Evolutionary conservation across 1,284 basidiomycete genomes (phyloP).

Genomic region (Entoloma clypeatum): DNA sequence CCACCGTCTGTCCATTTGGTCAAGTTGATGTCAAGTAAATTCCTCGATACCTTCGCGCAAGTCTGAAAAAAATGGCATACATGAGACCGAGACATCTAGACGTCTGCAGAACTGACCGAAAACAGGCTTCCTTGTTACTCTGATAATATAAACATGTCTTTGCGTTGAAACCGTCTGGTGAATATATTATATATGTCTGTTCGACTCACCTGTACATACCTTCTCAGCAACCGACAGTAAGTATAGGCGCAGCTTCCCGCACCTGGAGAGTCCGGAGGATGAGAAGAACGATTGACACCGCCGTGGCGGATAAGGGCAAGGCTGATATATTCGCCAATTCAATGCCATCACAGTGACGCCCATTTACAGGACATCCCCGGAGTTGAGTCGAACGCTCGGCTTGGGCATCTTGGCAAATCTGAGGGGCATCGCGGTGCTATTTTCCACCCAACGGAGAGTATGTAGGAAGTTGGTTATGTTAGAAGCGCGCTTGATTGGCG

Average conservation of each 20-base stretch:
- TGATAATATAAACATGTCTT: slow-evolving; percentile 18
- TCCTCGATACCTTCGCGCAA: slow-evolving; percentile 42
- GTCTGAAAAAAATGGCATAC: slow-evolving; percentile 14
- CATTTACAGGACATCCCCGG: slow-evolving; percentile 21
- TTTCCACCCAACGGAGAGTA: not conserved
- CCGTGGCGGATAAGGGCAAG: slow-evolving; percentile 43
- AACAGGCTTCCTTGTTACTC: slow-evolving; percentile 40
- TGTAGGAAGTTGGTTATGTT: not conserved
- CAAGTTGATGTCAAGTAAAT: slow-evolving; percentile 43
- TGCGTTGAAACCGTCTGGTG: not conserved
- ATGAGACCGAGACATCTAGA: not conserved
- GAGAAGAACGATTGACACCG: slow-evolving; percentile 38
- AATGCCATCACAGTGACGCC: slow-evolving; percentile 21
- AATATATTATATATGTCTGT: not conserved
- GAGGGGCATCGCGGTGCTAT: slow-evolving; percentile 19
- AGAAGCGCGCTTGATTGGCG: slow-evolving; percentile 4
- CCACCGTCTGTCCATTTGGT: slow-evolving; percentile 46
- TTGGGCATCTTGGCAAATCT: slow-evolving; percentile 18
- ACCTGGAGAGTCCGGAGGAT: slow-evolving; percentile 49
- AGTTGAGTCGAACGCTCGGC: slow-evolving; percentile 11
- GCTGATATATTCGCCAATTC: slow-evolving; percentile 24
- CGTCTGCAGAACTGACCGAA: slow-evolving; percentile 19
- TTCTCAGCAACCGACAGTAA: not conserved
- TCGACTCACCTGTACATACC: slow-evolving; percentile 21
- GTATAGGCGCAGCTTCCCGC: slow-evolving; percentile 14